Base-by-base conservation (phyloP, 345 rosid species). In the Citropsis articulata region DNA sequence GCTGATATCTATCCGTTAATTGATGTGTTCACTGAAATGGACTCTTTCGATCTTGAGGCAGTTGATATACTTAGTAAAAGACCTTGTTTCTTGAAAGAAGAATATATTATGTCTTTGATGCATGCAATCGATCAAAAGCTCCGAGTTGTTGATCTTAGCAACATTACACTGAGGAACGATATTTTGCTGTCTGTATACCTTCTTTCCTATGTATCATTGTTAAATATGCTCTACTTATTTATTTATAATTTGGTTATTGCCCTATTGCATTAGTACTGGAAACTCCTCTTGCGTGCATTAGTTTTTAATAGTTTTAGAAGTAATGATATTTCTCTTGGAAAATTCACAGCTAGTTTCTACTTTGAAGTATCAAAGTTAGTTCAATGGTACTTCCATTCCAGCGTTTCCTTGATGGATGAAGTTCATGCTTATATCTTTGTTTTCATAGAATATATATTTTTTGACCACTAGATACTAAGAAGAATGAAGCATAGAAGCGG, bases 1-100 rank as follows among this genome's bases (percentile, higher is more conserved):
- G 76, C 66, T 68, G 90, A 89, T 81, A 64, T 89, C 42, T 40
- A 57, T 27, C 86, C 85, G 4, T 67, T 89, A 45, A 71, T 83
- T 35, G 90, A 86, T 19, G 69, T 81, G 48, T 81, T 87, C 65
- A 12, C 69, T 28, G 75, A 82, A 75, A 40, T 78, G 9, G 77
- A 77, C 22, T 72, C 79, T 57, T 86, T 79, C 60, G 87, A 75
- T 33, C 75, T 83, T 61, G 85, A 82, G 74, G 84, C 83, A 0
- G 81, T 87, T 33, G 87, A 89, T 38, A 28, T 89, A 21, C 25
- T 79, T 72, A 66, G 80, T 42, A 81, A 81, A 79, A 31, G 80
- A 16, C 67, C 82, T 53, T 74, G 81, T 66, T 45, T 30, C 71
- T 78, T 86, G 82, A 85, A 81, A 63, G 84, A 73, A 68, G 84